phyloP scores from a whole-genome alignment of 2,329 filamentous ascomycete species.

The Apiospora rasikravindrae region DNA sequence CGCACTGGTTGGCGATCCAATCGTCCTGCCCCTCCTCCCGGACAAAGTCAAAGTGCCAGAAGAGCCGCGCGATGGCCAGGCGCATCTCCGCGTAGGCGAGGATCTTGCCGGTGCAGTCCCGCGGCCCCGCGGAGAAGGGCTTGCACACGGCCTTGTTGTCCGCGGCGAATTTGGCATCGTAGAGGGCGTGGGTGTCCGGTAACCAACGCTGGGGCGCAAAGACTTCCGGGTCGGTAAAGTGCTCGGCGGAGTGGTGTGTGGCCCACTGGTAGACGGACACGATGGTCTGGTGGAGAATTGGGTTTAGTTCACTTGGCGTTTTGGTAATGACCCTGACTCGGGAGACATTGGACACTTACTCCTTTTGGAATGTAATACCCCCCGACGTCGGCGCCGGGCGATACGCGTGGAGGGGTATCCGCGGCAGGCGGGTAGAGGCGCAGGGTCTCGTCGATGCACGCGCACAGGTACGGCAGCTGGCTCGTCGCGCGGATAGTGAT shows the following conservation, averaged over 20 bases:
- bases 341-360: background rate
- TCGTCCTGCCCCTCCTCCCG: constrained; percentile 30
- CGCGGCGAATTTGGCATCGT: constrained; percentile 22
- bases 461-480: constrained; percentile 21
- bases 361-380: constrained; percentile 15
- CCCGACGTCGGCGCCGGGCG: constrained; percentile 1
- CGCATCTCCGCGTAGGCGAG: constrained; percentile 44
- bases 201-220: constrained; percentile 29
- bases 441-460: constrained; percentile 20
- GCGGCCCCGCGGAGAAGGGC: constrained; percentile 29
- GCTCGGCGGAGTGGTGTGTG: constrained; percentile 43
- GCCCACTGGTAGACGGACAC: constrained; percentile 51
- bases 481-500: constrained; percentile 18
- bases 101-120: constrained; percentile 32
- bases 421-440: constrained; percentile 17
- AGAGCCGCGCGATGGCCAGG: constrained; percentile 39
- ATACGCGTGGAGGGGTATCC: constrained; percentile 13
- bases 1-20: constrained; percentile 17
- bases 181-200: constrained; percentile 23
- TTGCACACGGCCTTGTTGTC: constrained; percentile 27
- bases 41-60: constrained; percentile 42
- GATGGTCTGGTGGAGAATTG: constrained; percentile 35
- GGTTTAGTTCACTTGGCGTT: background rate
- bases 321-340: background rate
- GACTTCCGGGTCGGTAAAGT: constrained; percentile 49